Conservation (phyloP, 148 eudicot genomes). For the Rhododendron vialii region DNA sequence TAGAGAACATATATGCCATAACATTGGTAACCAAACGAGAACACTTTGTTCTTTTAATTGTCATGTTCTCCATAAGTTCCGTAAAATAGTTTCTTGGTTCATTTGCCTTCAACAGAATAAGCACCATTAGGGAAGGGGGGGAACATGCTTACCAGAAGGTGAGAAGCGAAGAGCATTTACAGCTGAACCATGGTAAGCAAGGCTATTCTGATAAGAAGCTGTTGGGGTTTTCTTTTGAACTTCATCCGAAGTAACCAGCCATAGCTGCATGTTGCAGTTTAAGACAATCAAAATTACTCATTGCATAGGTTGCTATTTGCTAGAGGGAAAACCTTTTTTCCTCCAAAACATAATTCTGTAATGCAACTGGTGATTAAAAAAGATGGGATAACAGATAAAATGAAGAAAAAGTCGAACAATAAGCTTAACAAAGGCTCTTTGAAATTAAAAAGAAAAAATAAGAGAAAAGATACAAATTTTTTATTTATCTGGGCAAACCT, state of each 20-base stretch:
- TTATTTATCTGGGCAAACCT: neutral
- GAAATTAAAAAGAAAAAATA: neutral
- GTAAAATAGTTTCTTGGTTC: neutral
- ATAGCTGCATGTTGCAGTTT: conserved; percentile 45
- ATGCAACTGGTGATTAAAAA: neutral
- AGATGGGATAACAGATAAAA: neutral
- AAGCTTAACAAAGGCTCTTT: neutral
- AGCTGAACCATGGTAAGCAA: conserved; percentile 88
- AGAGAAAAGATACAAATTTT: neutral
- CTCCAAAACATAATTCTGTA: neutral
- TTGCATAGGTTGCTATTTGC: neutral
- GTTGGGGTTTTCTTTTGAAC: conserved; percentile 58
- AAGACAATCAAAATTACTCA: neutral
- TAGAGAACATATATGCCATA: neutral
- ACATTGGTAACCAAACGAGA: neutral
- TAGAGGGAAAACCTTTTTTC: neutral
- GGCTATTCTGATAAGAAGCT: conserved; percentile 67
- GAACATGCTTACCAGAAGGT: conserved; percentile 57
- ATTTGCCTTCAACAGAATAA: conserved; percentile 3
- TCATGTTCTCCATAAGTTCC: neutral
- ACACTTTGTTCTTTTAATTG: neutral
- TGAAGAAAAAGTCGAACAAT: neutral
- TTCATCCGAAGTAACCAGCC: conserved; percentile 60
- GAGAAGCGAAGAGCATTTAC: conserved; percentile 90
- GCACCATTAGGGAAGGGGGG: neutral